A percentile compares a stretch with the other conserved stretches of the same genome.
phyloP scores from a whole-genome alignment of 202 grass and related monocot genomes.

The Setaria viridis region DNA sequence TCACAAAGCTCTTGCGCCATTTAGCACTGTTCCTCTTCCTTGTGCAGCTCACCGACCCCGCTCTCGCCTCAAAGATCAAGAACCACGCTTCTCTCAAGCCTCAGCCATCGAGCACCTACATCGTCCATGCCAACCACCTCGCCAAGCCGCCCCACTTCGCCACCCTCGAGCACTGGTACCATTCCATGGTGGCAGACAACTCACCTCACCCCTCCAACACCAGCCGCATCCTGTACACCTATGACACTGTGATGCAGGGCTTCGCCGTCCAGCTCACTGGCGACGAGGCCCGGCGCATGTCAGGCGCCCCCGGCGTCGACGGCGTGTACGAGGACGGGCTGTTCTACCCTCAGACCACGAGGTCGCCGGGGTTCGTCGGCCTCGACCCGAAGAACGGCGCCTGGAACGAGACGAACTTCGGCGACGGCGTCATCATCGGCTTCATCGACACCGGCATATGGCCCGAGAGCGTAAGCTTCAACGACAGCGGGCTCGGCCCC shows the following conservation, averaged over 20 bases:
- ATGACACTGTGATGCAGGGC: conserved; percentile 54
- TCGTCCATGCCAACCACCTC: conserved; percentile 51
- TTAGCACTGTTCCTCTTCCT: conserved; percentile 6
- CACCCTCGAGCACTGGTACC: conserved; percentile 56
- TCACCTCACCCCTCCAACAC: conserved; percentile 2
- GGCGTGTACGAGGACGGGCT: conserved; percentile 28
- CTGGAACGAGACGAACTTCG: conserved; percentile 44
- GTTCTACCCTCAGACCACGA: conserved; percentile 41
- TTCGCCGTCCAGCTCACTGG: conserved; percentile 49
- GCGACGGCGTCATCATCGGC: conserved; percentile 60
- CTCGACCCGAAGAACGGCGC: conserved; percentile 30
- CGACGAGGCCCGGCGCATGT: conserved; percentile 44
- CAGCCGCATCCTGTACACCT: conserved; percentile 52
- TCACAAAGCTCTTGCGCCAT: neutral
- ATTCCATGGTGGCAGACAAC: conserved; percentile 45
- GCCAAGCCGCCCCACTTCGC: conserved; percentile 49
- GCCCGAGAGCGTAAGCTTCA: conserved; percentile 66
- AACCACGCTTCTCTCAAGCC: neutral
- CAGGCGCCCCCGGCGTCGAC: conserved; percentile 23
- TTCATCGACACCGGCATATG: conserved; percentile 66
- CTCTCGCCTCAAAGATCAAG: neutral
- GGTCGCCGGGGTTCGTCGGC: conserved; percentile 60
- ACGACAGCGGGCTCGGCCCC: conserved; percentile 49
- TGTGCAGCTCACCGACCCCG: neutral
- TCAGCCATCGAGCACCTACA: conserved; percentile 32